Evolutionary conservation across 108 stramenopile genomes (phyloP).

Genomic region (Ochromonas danica): DNA sequence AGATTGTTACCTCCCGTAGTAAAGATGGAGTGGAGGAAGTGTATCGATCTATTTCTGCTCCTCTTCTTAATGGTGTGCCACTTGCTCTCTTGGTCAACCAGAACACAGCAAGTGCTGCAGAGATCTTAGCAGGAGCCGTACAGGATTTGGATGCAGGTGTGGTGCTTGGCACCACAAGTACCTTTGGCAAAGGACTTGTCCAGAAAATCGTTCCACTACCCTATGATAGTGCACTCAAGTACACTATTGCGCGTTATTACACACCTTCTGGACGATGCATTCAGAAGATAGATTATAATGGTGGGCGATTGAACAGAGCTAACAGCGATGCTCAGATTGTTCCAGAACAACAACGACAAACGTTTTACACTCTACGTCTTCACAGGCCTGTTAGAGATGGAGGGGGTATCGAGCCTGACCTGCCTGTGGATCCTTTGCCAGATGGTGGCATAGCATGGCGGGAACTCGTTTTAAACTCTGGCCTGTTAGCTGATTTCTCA

Average conservation of each 20-base stretch:
- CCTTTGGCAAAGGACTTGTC: constrained; percentile 96
- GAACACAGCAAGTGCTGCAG: constrained; percentile 84
- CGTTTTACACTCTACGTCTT: constrained; percentile 69
- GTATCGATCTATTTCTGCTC: background rate
- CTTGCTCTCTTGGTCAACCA: constrained; percentile 84
- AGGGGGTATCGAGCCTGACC: constrained; percentile 85
- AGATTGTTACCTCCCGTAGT: constrained; percentile 63
- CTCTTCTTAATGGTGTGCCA: constrained; percentile 52
- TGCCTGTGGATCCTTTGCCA: no score
- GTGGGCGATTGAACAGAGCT: constrained; percentile 39
- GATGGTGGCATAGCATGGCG: no score
- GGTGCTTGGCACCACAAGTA: constrained; percentile 73
- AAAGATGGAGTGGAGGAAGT: background rate
- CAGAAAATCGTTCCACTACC: constrained; percentile 66
- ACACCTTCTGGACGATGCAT: constrained; percentile 89
- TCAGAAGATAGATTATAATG: constrained; percentile 78
- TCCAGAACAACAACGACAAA: constrained; percentile 41
- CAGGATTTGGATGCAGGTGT: constrained; percentile 92
- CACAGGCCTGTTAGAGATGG: constrained; percentile 71
- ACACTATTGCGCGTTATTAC: constrained; percentile 94
- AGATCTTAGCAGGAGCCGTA: constrained; percentile 91
- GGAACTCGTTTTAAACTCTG: no score
- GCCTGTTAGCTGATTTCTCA: background rate
- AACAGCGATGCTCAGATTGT: constrained; percentile 47
- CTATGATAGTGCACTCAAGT: constrained; percentile 76